Evolutionary conservation across 352 stramenopile species (phyloP).

Genomic region (Pythium insidiosum): DNA sequence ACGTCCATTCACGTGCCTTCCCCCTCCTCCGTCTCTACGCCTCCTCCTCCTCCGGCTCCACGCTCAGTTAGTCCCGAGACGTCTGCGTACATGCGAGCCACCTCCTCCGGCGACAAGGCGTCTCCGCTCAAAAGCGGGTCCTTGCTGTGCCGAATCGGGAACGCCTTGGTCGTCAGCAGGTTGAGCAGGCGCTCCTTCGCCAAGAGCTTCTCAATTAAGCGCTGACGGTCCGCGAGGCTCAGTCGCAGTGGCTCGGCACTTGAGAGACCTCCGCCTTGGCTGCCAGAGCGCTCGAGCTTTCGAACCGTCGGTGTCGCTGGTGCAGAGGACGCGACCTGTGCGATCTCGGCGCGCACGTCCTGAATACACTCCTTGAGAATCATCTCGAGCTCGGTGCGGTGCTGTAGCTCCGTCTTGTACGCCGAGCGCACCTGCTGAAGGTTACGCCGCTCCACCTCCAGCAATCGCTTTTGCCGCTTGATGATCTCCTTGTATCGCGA

Average conservation of each 20-base stretch:
- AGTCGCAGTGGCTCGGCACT: constrained; percentile 18
- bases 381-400: constrained; percentile 73
- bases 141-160: constrained; percentile 37
- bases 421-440: constrained; percentile 66
- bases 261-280: neutral
- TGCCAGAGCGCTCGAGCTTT: neutral
- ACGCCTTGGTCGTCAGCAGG: constrained; percentile 70
- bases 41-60: too few relatives aligned
- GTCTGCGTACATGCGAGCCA: constrained; percentile 33
- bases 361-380: constrained; percentile 77
- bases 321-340: constrained; percentile 20
- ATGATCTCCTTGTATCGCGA: constrained; percentile 91
- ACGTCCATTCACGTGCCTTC: too few relatives aligned
- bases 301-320: neutral
- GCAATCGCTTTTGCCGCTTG: constrained; percentile 83
- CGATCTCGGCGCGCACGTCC: constrained; percentile 67
- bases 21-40: too few relatives aligned
- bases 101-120: constrained; percentile 33
- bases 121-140: constrained; percentile 37
- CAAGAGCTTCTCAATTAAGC: constrained; percentile 70
- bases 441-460: constrained; percentile 82
- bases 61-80: too few relatives aligned
- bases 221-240: constrained; percentile 41
- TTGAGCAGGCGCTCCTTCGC: constrained; percentile 77
- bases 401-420: constrained; percentile 69